Base-by-base conservation (phyloP, 176 grass and related monocot species). In the Melocanna baccifera region DNA sequence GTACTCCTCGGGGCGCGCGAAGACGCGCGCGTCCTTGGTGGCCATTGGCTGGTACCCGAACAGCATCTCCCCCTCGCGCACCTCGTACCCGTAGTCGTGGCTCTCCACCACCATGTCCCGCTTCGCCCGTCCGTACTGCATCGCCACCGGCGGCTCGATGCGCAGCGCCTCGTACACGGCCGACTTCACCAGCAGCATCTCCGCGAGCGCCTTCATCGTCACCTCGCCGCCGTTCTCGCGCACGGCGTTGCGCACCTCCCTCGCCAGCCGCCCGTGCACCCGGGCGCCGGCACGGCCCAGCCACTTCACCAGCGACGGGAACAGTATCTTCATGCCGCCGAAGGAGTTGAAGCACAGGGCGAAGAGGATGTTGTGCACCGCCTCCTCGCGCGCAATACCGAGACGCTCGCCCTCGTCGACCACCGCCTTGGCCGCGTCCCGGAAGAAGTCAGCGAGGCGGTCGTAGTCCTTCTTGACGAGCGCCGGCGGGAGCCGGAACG, bases 11-110 rank as follows among this genome's bases (percentile, higher is more conserved):
- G 97, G 65, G 2, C 88, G 75, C 14, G 88, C 88, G 86, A 99
- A 99, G 14, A 99, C 91, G 65, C 88, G 82, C 75, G 97, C 68
- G 88, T 99, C 97, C 90, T 87, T 94, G 65, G 97, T 99, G 23
- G 93, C 97, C 91, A 99, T 96, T 48, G 93, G 97, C 89, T 99
- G 97, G 89, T 99, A 99, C 1, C 97, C 97, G 71, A 99, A 99
- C 50, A 99, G 89, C 91, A 99, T 89, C 90, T 99, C 97, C 42
- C 97, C 97, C 18, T 87, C 86, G 12, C 94, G 79, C 47, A 99
- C 97, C 83, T 96, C 88, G 88, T 85, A 99, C 4, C 89, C 91
- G 25, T 91, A 87, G 89, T 96, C 93, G 59, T 99, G 97, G 88
- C 97, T 99, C 77, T 94, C 87, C 73, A 99, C 85, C 84, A 99